A percentile compares a stretch with the other conserved stretches of the same genome.
phyloP scores from a whole-genome alignment of 352 stramenopile genomes.

The Thalassiosira livingstoniorum region DNA sequence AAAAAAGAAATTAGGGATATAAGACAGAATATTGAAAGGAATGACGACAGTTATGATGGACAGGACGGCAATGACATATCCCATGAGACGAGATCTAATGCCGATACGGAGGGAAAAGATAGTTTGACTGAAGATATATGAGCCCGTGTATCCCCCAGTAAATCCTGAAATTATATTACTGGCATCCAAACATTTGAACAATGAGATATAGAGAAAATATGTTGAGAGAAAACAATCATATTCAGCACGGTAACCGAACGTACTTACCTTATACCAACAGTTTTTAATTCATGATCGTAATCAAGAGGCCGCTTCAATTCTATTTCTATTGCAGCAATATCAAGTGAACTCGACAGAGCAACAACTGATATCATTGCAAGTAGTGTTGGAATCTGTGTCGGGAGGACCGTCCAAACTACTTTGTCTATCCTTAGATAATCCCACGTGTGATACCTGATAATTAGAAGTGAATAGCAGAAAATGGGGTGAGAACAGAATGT shows the following conservation, averaged over 20 bases:
- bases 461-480: too few species aligned
- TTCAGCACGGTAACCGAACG: too few species aligned
- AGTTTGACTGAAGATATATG: constrained; percentile 99
- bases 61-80: constrained; percentile 77
- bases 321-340: constrained; percentile 97
- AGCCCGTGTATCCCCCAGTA: constrained; percentile 96
- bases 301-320: constrained; percentile 93
- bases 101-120: constrained; percentile 93
- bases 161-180: constrained; percentile 96
- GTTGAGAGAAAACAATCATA: too few species aligned
- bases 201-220: too few species aligned
- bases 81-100: constrained; percentile 82
- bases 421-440: constrained; percentile 83
- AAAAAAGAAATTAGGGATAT: constrained; percentile 97
- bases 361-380: constrained; percentile 98
- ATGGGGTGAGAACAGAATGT: too few species aligned
- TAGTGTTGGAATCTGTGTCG: constrained; percentile 91
- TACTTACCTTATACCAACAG: constrained; percentile 96
- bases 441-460: constrained; percentile 82
- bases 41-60: constrained; percentile 87
- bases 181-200: too few species aligned
- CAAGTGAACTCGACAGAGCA: constrained; percentile 95
- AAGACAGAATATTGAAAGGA: constrained; percentile 93
- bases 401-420: constrained; percentile 87
- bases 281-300: constrained; percentile 93